A percentile compares a stretch with the other conserved stretches of the same genome.
These are phyloP conservation scores for Colletotrichum incanum DNA, from an alignment of 2,329 filamentous ascomycete species.

Conservation along the genomic window DNA sequence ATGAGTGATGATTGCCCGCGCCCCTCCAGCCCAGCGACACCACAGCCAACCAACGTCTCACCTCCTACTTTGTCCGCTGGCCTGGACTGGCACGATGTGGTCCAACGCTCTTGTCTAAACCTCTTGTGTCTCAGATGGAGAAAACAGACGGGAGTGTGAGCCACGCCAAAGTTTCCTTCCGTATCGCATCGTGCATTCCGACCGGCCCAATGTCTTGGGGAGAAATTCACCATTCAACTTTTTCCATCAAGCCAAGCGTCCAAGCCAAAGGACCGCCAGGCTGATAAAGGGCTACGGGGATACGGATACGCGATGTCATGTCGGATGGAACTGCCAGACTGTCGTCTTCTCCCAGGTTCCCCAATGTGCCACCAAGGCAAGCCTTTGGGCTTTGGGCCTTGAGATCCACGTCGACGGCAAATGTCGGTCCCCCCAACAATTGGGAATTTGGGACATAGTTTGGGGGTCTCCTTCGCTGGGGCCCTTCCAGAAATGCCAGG, in stretches of 20 bases:
- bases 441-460: constrained; percentile 36
- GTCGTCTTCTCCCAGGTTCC: not conserved
- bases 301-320: not conserved
- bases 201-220: constrained; percentile 18
- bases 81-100: constrained; percentile 6
- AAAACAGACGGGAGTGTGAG: constrained; percentile 7
- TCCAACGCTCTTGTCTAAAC: constrained; percentile 32
- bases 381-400: not conserved
- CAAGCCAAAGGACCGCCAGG: constrained; percentile 3
- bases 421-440: constrained; percentile 42
- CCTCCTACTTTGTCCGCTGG: constrained; percentile 3
- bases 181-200: constrained; percentile 28
- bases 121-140: constrained; percentile 27
- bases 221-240: not conserved
- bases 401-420: constrained; percentile 26
- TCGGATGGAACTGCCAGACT: constrained; percentile 12
- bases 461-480: constrained; percentile 40
- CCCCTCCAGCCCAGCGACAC: constrained; percentile 1
- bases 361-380: constrained; percentile 2
- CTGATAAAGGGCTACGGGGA: constrained; percentile 18
- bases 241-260: constrained; percentile 1
- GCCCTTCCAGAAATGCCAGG: constrained; percentile 42
- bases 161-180: constrained; percentile 28
- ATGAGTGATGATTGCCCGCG: constrained; percentile 3
- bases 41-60: not conserved